Evolutionary conservation across 75 land plant species (phyloP).

Genomic region (Ceratopteris richardii): DNA sequence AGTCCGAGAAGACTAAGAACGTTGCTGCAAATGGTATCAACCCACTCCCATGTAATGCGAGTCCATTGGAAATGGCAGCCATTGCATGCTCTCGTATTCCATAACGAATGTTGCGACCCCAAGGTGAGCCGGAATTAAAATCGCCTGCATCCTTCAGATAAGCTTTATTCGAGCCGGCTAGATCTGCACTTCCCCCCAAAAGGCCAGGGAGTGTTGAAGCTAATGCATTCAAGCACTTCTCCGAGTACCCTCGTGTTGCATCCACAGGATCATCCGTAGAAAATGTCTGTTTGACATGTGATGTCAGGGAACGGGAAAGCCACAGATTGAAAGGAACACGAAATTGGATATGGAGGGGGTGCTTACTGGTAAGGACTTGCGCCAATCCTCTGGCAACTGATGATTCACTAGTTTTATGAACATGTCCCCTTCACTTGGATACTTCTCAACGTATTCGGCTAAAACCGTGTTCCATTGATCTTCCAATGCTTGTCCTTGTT

Average conservation of each 20-base stretch:
- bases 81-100: slow-evolving; percentile 88
- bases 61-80: slow-evolving; percentile 90
- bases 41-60: slow-evolving; percentile 70
- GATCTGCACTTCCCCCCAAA: slow-evolving; percentile 85
- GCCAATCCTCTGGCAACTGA: slow-evolving; percentile 62
- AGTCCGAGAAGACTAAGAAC: slow-evolving; percentile 80
- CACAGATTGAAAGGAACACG: not conserved
- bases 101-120: slow-evolving; percentile 71
- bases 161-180: slow-evolving; percentile 82
- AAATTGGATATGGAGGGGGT: not conserved
- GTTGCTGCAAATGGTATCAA: slow-evolving; percentile 79
- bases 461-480: slow-evolving; percentile 33
- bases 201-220: slow-evolving; percentile 62
- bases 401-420: slow-evolving; percentile 46
- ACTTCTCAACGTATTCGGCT: slow-evolving; percentile 43
- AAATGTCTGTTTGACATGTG: slow-evolving; percentile 12
- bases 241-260: slow-evolving; percentile 80
- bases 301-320: not conserved
- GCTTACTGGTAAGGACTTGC: slow-evolving; percentile 58
- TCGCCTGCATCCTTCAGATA: slow-evolving; percentile 48
- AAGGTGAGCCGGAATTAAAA: slow-evolving; percentile 44
- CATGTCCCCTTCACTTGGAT: slow-evolving; percentile 52
- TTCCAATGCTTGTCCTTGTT: slow-evolving; percentile 30
- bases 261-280: slow-evolving; percentile 50
- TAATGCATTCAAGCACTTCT: slow-evolving; percentile 55